These are phyloP conservation scores for Ceratopteris richardii DNA, from an alignment of 75 land plant genomes.

Conservation along the genomic window DNA sequence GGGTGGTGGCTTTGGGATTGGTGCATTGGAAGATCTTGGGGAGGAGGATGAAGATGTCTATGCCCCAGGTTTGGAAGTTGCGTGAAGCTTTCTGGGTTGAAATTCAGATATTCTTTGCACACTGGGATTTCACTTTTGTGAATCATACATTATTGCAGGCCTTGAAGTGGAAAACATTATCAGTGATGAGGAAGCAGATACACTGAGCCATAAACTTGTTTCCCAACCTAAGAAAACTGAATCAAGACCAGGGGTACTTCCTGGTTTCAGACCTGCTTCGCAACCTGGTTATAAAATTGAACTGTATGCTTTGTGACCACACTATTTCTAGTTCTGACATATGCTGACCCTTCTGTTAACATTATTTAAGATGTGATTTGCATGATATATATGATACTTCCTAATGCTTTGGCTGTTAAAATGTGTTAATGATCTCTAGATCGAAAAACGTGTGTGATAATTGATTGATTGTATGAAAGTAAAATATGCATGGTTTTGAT, in stretches of 20 bases:
- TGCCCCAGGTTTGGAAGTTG: slow-evolving; percentile 42
- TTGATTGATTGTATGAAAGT: too few relatives aligned
- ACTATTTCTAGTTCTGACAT: not conserved
- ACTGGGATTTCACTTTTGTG: too few relatives aligned
- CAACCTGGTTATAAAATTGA: slow-evolving; percentile 36
- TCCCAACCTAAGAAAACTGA: slow-evolving; percentile 5
- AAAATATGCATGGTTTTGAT: too few relatives aligned
- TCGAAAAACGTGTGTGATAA: too few relatives aligned
- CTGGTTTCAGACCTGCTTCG: slow-evolving; percentile 61
- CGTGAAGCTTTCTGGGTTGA: too few relatives aligned
- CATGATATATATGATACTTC: too few relatives aligned
- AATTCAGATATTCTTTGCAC: too few relatives aligned
- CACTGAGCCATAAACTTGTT: slow-evolving; percentile 7
- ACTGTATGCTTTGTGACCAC: slow-evolving; percentile 36
- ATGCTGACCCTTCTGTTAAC: too few relatives aligned
- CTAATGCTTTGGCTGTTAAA: too few relatives aligned
- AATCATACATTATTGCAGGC: slow-evolving; percentile 36
- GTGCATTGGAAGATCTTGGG: slow-evolving; percentile 87
- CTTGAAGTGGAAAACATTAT: slow-evolving; percentile 31
- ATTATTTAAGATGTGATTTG: too few relatives aligned
- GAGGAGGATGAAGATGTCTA: slow-evolving; percentile 94
- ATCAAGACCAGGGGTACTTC: slow-evolving; percentile 28
- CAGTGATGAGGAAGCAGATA: slow-evolving; percentile 41
- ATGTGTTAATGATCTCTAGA: too few relatives aligned
- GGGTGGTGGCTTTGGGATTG: slow-evolving; percentile 89